These are phyloP conservation scores for Anastatica hierochuntica DNA, from an alignment of 345 rosid species.

Conservation along the genomic window DNA sequence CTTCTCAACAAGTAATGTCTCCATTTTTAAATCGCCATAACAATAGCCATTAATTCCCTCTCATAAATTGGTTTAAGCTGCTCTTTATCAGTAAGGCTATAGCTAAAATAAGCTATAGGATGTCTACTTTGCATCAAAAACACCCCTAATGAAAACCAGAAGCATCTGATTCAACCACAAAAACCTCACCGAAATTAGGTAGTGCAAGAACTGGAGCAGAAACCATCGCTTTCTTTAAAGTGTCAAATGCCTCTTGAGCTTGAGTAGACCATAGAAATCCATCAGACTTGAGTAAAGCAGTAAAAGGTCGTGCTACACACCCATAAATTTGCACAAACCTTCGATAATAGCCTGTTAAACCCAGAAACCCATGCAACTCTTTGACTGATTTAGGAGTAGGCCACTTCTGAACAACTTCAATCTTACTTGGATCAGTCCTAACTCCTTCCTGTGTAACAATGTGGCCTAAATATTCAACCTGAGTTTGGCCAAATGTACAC, in stretches of 20 bases:
- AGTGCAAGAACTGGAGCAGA: not conserved
- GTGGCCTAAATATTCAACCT: not conserved
- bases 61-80: not conserved
- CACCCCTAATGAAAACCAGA: not conserved
- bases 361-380: not conserved
- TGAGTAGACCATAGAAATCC: too few species aligned
- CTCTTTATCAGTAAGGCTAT: not conserved
- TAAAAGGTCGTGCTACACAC: not conserved
- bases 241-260: not conserved
- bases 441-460: not conserved
- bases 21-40: too few species aligned
- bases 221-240: not conserved
- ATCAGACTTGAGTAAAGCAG: too few species aligned
- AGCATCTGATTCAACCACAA: not conserved
- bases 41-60: too few species aligned
- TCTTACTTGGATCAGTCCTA: not conserved
- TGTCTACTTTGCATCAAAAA: not conserved
- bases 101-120: not conserved
- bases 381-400: not conserved
- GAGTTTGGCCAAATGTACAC: not conserved
- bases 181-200: not conserved
- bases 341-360: not conserved
- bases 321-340: not conserved
- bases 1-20: too few species aligned
- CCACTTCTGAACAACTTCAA: not conserved